Evolutionary conservation across 176 grass and related monocot species (phyloP).

Genomic region (Juncus inflexus): DNA sequence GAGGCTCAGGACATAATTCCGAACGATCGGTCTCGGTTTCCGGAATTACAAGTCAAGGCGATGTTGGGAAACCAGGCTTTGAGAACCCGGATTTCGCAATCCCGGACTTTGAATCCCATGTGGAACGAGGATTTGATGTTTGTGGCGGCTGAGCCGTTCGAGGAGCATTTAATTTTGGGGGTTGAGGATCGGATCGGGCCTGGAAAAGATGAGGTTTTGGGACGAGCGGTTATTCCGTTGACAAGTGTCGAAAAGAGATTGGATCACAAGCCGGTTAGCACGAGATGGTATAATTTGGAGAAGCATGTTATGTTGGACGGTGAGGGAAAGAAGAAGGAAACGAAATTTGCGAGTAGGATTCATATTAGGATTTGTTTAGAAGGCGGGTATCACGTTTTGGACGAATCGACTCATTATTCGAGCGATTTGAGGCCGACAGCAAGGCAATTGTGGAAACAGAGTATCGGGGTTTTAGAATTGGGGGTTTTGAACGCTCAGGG

Average conservation of each 20-base stretch:
- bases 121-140: conserved; percentile 81
- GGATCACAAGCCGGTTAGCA: conserved; percentile 39
- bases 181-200: conserved; percentile 43
- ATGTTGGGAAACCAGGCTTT: conserved; percentile 42
- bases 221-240: conserved; percentile 38
- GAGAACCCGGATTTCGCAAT: conserved; percentile 36
- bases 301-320: conserved; percentile 45
- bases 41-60: conserved; percentile 54
- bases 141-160: conserved; percentile 59
- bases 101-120: conserved; percentile 40
- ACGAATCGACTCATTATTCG: conserved; percentile 55
- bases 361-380: conserved; percentile 57
- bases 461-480: conserved; percentile 58
- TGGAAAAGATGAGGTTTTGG: conserved; percentile 56
- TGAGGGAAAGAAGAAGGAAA: conserved; percentile 48
- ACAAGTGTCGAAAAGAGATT: conserved; percentile 45
- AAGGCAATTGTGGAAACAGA: conserved; percentile 53
- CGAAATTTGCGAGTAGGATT: conserved; percentile 59
- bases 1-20: conserved; percentile 53
- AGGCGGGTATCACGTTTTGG: conserved; percentile 52
- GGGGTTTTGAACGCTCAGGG: conserved; percentile 54
- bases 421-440: conserved; percentile 59
- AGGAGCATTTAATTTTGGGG: conserved; percentile 60
- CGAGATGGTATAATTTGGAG: conserved; percentile 52
- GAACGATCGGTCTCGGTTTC: conserved; percentile 36